Base-by-base conservation (phyloP, 2,329 filamentous ascomycete species). In the Colletotrichum scovillei region DNA sequence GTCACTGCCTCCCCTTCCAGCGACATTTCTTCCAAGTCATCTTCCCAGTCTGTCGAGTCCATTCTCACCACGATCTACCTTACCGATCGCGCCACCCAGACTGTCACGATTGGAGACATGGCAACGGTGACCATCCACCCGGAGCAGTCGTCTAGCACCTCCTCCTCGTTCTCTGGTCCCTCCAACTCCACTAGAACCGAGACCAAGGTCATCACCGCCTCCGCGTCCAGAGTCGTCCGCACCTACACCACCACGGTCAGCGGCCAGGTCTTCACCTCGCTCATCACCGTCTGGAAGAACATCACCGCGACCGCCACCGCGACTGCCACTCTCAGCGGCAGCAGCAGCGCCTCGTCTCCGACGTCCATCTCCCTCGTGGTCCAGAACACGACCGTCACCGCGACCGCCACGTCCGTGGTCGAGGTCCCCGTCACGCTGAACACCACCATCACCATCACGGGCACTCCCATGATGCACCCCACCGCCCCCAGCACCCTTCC, bases 271-370 rank as follows among this genome's bases (percentile, higher is more conserved):
- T 30, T 59, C 30, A 72, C 69, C 8, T 59, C 69, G 24, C 42
- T 58, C 22, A 65, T 64, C 30, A 64, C 55, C 19, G 68, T 71
- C 35, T 32, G 57, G 28, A 60, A 69, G 63, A 78, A 79, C 28
- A 77, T 78, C 30, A 81, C 80, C 69, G 81, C 78, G n/a, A 83
- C 81, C 52, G 76, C 69, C 65, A 78, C 77, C 2, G 74, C 70
- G 6, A 42, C 38, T 2, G 74, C 70, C 1, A 42, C 38, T 2
- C 38, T 42, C 38, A 42, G 38, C 38, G 14, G 14, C 38, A 42
- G 38, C 38, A 12, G 38, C 57, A 75, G 74, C 9, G 49, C 75
- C 30, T 74, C 75, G 16, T 53, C 46, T 7, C 32, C 12, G 32
- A 12, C 32, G 3, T 46, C 49, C 12, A 22, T 35, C 14, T 35